Percentiles rank a stretch among this genome's conserved stretches.
phyloP scores from a whole-genome alignment of 2,329 filamentous ascomycete species.

The Fusarium subtropicale region DNA sequence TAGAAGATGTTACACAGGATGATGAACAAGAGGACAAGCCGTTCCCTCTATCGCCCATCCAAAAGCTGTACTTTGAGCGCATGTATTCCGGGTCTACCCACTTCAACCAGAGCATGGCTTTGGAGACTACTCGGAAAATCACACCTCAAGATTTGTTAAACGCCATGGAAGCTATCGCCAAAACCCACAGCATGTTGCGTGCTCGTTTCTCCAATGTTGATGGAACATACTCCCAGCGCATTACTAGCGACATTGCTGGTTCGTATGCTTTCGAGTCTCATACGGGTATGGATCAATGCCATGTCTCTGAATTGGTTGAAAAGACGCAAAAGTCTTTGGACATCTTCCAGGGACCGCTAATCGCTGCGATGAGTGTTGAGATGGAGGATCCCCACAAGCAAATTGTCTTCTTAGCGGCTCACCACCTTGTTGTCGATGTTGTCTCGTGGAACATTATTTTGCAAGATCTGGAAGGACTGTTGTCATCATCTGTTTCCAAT shows the following conservation, averaged over 20 bases:
- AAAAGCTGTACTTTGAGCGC: conserved; percentile 28
- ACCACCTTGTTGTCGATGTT: conserved; percentile 58
- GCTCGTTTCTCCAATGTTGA: conserved; percentile 12
- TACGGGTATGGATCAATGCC: neutral
- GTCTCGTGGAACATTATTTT: conserved; percentile 60
- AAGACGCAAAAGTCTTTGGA: conserved; percentile 15
- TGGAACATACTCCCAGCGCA: conserved; percentile 18
- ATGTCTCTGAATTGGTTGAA: neutral
- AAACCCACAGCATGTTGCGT: conserved; percentile 36
- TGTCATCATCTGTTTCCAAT: conserved; percentile 48
- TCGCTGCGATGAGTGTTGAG: conserved; percentile 38
- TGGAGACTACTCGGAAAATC: conserved; percentile 11
- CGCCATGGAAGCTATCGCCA: conserved; percentile 18
- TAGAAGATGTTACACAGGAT: neutral
- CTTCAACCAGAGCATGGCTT: conserved; percentile 38
- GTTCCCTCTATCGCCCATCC: conserved; percentile 25
- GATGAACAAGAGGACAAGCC: conserved; percentile 5
- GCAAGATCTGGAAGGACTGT: conserved; percentile 49
- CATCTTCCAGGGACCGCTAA: conserved; percentile 8
- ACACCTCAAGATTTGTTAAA: neutral
- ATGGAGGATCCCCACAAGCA: conserved; percentile 13
- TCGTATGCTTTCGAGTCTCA: conserved; percentile 17
- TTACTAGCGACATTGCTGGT: conserved; percentile 5
- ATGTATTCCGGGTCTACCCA: conserved; percentile 13
- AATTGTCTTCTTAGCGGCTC: conserved; percentile 47